phyloP scores from a whole-genome alignment of 176 grass and related monocot species.

The Carex scoparia region DNA sequence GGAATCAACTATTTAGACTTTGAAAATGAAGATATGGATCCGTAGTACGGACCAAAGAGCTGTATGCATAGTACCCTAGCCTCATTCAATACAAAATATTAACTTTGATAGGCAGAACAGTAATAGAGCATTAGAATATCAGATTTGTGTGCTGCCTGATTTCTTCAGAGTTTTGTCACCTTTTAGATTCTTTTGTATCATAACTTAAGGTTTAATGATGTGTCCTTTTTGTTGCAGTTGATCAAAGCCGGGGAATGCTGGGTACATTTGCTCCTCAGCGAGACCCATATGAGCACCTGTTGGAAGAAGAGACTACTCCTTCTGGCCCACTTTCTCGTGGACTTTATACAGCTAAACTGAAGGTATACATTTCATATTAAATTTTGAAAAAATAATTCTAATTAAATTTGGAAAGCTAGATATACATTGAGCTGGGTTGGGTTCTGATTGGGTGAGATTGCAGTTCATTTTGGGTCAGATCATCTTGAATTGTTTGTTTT shows the following conservation, averaged over 20 bases:
- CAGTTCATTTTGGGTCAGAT: slow-evolving; percentile 4
- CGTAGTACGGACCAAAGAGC: too few species aligned
- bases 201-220: neutral
- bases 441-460: neutral
- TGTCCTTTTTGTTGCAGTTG: slow-evolving; percentile 25
- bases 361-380: slow-evolving; percentile 21
- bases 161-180: neutral
- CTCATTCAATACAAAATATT: too few species aligned
- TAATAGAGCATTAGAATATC: neutral
- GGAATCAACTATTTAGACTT: too few species aligned
- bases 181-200: neutral
- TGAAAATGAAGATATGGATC: too few species aligned
- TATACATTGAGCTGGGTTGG: neutral
- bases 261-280: slow-evolving; percentile 39
- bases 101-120: neutral
- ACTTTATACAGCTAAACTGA: slow-evolving; percentile 40
- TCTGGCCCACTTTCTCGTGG: slow-evolving; percentile 37
- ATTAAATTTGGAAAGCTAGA: neutral
- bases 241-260: slow-evolving; percentile 47
- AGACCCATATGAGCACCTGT: slow-evolving; percentile 31
- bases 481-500: neutral
- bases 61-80: too few species aligned
- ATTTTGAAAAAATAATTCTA: neutral
- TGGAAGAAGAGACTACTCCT: slow-evolving; percentile 49
- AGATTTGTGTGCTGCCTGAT: neutral